Conservation (phyloP, 257 asterid genomes). For the Lithospermum erythrorhizon region DNA sequence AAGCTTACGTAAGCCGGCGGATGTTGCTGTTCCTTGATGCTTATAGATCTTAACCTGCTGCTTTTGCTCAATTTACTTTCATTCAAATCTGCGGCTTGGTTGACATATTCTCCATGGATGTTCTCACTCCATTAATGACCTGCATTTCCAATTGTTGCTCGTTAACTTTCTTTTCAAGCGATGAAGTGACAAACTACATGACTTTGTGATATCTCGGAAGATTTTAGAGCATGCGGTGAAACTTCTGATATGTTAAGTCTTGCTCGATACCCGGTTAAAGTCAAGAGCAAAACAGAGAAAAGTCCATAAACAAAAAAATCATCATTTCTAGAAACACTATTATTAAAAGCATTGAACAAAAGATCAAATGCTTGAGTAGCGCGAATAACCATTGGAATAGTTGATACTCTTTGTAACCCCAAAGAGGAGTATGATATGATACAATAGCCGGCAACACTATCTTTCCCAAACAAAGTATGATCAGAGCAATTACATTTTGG, state of each 20-base stretch:
- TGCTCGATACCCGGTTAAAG: not conserved
- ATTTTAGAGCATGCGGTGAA: constrained; percentile 42
- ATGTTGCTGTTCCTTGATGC: no score
- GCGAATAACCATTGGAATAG: no score
- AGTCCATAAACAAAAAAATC: not conserved
- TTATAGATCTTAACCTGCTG: no score
- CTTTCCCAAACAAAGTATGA: no score
- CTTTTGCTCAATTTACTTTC: constrained; percentile 14
- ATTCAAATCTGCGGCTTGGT: constrained; percentile 15
- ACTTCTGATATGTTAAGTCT: not conserved
- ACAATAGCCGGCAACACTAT: no score
- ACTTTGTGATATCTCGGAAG: constrained; percentile 44
- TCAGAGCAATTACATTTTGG: no score
- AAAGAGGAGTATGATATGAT: no score
- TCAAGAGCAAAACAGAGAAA: not conserved
- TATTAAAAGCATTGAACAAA: no score
- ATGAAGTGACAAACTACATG: constrained; percentile 65
- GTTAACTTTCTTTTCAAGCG: constrained; percentile 77
- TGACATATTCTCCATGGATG: constrained; percentile 16
- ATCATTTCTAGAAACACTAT: no score
- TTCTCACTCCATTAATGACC: constrained; percentile 31
- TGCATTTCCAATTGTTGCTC: constrained; percentile 38
- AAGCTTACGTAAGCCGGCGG: constrained; percentile 71
- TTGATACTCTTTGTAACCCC: no score
- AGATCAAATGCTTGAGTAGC: no score